Evolutionary conservation across 139 green algal species (phyloP), one percentile per base, ranked within the genome.

Genomic region (Tetradesmus lagerheimii): DNA sequence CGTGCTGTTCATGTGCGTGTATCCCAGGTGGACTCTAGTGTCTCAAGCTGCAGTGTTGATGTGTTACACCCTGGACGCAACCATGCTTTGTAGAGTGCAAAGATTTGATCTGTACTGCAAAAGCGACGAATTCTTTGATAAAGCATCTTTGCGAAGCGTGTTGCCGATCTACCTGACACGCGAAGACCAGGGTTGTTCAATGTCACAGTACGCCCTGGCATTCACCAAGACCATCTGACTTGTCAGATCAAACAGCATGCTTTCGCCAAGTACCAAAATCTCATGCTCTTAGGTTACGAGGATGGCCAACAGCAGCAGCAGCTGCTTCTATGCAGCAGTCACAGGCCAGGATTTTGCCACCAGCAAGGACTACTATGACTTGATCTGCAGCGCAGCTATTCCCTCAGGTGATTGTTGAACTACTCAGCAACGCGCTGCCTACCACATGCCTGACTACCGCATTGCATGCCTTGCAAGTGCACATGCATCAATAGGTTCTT

Each of bases 281-380:
- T n/a, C 18, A 25, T 39, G 35, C 71, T 39, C 29, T 41, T 43
- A n/a, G 1, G 20, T 84, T 9, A 39, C 38, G 15, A 50, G 76
- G 3, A 15, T 38, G 79, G 9, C 39, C 8, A 35, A 2, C n/a
- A 20, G 50, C 79, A 84, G 43, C 67, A 71, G 57, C n/a, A 67
- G 79, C 41, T 37, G 38, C n/a, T 84, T 67, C 79, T 84, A 35
- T 35, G 39, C 79, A 39, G 79, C 79, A 43, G 79, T 84, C 2
- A 47, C 43, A 18, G 79, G 79, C 79, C 41, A 84, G 38, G 37
- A 41, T 64, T 39, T 84, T 23, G 3, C 12, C 23, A 84, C 12
- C n/a, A 84, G 37, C 50, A 62, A 67, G 39, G 79, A 84, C 39
- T 84, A 84, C 12, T 84, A 35, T n/a, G 38, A 45, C 43, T 31